These are phyloP conservation scores for Withania somnifera DNA, from an alignment of 305 asterid species.

Conservation along the genomic window DNA sequence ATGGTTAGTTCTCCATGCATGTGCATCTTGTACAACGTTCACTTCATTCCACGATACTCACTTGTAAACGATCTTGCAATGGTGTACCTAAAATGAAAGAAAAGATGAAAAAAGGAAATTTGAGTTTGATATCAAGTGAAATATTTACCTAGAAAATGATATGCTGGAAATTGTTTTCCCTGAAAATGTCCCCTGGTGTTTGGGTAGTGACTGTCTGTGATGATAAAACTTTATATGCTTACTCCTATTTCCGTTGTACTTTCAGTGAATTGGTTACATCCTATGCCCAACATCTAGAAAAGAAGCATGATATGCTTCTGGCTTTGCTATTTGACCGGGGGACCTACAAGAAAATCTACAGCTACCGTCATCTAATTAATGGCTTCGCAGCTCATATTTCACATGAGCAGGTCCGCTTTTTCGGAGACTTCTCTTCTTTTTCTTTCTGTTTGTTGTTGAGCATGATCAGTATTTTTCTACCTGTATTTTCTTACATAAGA, in stretches of 20 bases:
- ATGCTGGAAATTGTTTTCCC: background rate
- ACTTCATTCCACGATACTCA: background rate
- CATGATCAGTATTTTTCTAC: constrained; percentile 1
- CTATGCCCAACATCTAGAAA: constrained; percentile 69
- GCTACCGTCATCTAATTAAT: constrained; percentile 86
- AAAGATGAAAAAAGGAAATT: background rate
- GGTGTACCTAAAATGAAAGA: background rate
- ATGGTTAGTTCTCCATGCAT: background rate
- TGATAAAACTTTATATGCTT: background rate
- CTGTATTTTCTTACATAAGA: constrained; percentile 33
- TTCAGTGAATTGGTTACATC: constrained; percentile 64
- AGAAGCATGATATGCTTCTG: constrained; percentile 92
- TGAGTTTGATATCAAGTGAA: background rate
- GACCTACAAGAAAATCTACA: constrained; percentile 76
- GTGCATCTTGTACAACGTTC: background rate
- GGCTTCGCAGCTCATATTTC: constrained; percentile 87
- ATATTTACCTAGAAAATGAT: background rate
- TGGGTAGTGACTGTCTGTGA: background rate
- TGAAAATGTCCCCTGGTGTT: background rate
- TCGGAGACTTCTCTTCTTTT: background rate
- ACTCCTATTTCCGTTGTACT: constrained; percentile 5
- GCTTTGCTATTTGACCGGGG: constrained; percentile 77
- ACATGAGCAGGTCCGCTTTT: constrained; percentile 64
- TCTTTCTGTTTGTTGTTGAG: background rate
- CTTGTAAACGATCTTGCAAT: background rate